These are phyloP conservation scores for Yarrowia bubula DNA, from an alignment of 805 yeast genomes.

Conservation along the genomic window DNA sequence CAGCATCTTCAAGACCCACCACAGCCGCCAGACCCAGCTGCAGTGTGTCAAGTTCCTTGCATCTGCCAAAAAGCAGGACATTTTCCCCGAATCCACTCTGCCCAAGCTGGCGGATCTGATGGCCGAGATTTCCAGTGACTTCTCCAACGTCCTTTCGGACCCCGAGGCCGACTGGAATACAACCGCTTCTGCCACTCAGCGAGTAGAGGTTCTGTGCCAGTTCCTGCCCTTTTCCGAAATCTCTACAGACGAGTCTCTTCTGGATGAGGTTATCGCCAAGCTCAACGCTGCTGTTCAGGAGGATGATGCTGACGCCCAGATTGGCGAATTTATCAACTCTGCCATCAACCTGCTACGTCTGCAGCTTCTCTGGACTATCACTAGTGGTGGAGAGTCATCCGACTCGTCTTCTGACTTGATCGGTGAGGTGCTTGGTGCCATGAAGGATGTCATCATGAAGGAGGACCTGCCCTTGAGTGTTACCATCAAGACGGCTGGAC, in stretches of 20 bases:
- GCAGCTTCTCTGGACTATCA: constrained; percentile 1
- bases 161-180: background rate
- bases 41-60: constrained; percentile 17
- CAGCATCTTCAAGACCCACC: constrained; percentile 3
- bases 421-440: background rate
- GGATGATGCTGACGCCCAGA: background rate
- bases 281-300: background rate
- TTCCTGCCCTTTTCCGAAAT: constrained; percentile 1
- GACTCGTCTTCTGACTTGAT: background rate
- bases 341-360: constrained; percentile 14
- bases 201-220: constrained; percentile 16
- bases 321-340: constrained; percentile 4
- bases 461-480: background rate
- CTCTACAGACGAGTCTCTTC: background rate
- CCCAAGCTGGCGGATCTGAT: constrained; percentile 3
- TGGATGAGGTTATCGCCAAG: background rate
- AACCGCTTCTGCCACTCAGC: background rate
- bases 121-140: constrained; percentile 10
- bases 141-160: background rate
- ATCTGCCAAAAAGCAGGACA: background rate
- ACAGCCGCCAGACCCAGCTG: background rate
- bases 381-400: background rate
- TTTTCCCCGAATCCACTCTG: constrained; percentile 21
- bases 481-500: constrained; percentile 4
- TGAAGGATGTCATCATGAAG: background rate